Conservation (phyloP, 148 eudicot species). For the Dianthus caryophyllus region DNA sequence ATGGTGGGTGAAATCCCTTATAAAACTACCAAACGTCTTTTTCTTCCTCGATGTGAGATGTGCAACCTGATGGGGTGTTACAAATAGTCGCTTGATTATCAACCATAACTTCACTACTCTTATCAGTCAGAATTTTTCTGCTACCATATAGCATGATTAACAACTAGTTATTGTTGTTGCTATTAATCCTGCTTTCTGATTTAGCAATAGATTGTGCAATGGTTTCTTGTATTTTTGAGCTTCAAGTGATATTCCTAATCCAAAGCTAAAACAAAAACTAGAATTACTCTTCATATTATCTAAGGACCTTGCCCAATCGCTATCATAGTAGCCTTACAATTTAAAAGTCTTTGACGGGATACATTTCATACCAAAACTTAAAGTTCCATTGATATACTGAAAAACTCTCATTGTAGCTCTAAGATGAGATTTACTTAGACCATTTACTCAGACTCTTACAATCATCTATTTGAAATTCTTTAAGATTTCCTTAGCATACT, state of each 20-base stretch:
- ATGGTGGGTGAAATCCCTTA: too few relatives aligned
- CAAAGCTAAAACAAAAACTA: background rate
- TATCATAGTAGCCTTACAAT: background rate
- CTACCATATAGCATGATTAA: background rate
- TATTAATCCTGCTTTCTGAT: background rate
- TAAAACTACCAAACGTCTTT: too few relatives aligned
- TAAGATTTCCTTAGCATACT: background rate
- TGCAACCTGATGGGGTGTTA: too few relatives aligned
- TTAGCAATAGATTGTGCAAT: background rate
- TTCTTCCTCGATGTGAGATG: too few relatives aligned
- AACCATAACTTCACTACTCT: background rate
- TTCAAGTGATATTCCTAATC: background rate
- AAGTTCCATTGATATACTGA: background rate
- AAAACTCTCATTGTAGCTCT: background rate
- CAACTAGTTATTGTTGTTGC: background rate
- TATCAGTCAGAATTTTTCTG: background rate
- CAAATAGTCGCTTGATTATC: constrained; percentile 5
- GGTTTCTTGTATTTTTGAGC: background rate
- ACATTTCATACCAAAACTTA: background rate
- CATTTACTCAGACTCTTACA: background rate
- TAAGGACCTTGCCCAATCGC: background rate
- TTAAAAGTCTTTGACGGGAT: background rate
- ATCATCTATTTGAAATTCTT: background rate
- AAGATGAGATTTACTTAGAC: background rate
- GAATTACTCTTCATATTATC: background rate